Base-by-base conservation (phyloP, 805 yeast species). In the Starmerella asiatica region DNA sequence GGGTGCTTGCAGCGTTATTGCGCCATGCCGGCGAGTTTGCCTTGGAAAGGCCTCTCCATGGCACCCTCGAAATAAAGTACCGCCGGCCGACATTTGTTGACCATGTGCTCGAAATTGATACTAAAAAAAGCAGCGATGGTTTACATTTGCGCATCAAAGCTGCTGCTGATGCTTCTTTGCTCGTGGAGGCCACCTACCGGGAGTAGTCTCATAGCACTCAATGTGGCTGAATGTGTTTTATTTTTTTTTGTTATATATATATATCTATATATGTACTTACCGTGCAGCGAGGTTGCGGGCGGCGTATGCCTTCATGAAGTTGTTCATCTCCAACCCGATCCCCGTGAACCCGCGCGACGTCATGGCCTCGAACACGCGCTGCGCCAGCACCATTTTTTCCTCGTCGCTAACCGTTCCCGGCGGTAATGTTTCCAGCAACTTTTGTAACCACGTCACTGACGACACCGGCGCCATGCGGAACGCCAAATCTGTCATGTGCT, bases 81-180 rank as follows among this genome's bases (percentile, higher is more conserved):
- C 70, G 65, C 43, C 64, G 67, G 44, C 95, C 95, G 8, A 76
- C 93, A 0, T 57, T 79, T 38, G 85, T 88, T 12, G 76, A 83
- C 54, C 84, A 75, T 45, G 81, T 84, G 51, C 66, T 84, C 29
- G 68, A 80, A 3, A 65, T 85, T 15, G 74, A 69, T 51, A 71
- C 84, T 0, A 57, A 67, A 17, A 58, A 64, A 17, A 47, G 40
- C 6, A 40, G 49, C 21, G 46, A 53, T 14, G 63, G 62, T 24
- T 52, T 56, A 19, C 46, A 53, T 15, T 61, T 66, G 21, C 56
- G 56, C 5, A 56, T 68, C 6, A 20, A 6, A 19, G 65, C 63
- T 17, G 75, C 81, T 16, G 60, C 62, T 19, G 66, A 81, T 32
- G 72, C 73, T 45, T 65, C 70, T 16, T 60, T 30, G 21, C 31